Evolutionary conservation across 2,329 filamentous ascomycete species (phyloP).

Genomic region (Alternaria postmessia): DNA sequence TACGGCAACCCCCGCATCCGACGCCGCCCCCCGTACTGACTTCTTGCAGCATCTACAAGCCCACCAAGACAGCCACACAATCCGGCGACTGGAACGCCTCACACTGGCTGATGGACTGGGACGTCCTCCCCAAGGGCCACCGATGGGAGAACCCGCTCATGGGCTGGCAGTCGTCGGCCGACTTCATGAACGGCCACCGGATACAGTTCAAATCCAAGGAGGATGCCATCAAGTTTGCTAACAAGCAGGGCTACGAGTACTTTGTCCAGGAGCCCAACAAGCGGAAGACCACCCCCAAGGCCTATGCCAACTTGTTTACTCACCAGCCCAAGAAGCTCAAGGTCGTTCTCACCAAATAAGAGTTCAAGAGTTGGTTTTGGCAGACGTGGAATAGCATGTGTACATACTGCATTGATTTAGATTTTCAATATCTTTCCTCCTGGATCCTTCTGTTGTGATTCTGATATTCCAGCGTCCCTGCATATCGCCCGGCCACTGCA

Average conservation of each 20-base stretch:
- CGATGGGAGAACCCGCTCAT: slow-evolving; percentile 99
- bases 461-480: not conserved
- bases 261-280: slow-evolving; percentile 97
- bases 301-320: slow-evolving; percentile 95
- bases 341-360: slow-evolving; percentile 78
- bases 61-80: slow-evolving; percentile 93
- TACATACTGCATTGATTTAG: slow-evolving; percentile 36
- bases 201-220: slow-evolving; percentile 92
- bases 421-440: slow-evolving; percentile 11
- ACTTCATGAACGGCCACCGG: slow-evolving; percentile 93
- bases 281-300: slow-evolving; percentile 86
- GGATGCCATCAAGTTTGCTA: slow-evolving; percentile 91
- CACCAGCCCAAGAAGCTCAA: slow-evolving; percentile 82
- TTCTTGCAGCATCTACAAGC: slow-evolving; percentile 82
- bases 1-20: slow-evolving; percentile 55
- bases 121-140: slow-evolving; percentile 88
- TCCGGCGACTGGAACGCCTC: slow-evolving; percentile 86
- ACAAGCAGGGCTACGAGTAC: slow-evolving; percentile 99
- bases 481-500: not conserved
- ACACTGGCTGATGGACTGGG: slow-evolving; percentile 99
- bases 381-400: slow-evolving; percentile 21
- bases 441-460: not conserved
- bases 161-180: slow-evolving; percentile 96
- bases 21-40: slow-evolving; percentile 15
- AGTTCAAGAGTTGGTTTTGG: slow-evolving; percentile 48